Evolutionary conservation across 2,329 filamentous ascomycete species (phyloP).

Genomic region (Xylariaceae sp.): DNA sequence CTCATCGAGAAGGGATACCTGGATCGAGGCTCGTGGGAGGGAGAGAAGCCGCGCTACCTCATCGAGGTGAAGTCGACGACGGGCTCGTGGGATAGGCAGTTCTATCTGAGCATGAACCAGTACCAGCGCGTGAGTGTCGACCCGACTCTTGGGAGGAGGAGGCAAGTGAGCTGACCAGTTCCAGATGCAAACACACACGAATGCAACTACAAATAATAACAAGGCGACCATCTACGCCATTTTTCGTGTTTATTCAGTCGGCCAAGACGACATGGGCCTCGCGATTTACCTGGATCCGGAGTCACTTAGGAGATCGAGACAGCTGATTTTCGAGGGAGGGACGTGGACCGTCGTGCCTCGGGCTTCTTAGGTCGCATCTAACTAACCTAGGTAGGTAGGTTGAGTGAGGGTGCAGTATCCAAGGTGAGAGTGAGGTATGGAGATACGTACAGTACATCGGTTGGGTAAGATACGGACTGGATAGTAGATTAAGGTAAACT

Average conservation of each 20-base stretch:
- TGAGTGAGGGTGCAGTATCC: no score
- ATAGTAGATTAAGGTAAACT: no score
- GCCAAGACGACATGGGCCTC: slow-evolving; percentile 11
- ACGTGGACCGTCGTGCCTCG: slow-evolving; percentile 10
- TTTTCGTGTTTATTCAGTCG: slow-evolving; percentile 19
- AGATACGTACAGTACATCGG: no score
- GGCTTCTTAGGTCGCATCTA: no score
- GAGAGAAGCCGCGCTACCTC: slow-evolving; percentile 34
- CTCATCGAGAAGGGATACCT: slow-evolving; percentile 34
- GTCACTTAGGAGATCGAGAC: slow-evolving; percentile 1
- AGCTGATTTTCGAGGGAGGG: slow-evolving; percentile 5
- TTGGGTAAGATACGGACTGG: no score
- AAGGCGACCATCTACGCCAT: slow-evolving; percentile 16
- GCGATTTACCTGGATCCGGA: slow-evolving; percentile 19
- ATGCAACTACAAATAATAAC: background rate
- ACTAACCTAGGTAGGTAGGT: no score
- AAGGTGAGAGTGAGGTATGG: no score
- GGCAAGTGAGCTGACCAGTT: background rate
- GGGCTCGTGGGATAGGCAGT: slow-evolving; percentile 32
- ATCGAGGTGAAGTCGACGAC: slow-evolving; percentile 49
- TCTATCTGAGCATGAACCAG: slow-evolving; percentile 44
- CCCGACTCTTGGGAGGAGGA: background rate
- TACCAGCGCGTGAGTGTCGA: slow-evolving; percentile 35
- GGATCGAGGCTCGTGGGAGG: slow-evolving; percentile 22
- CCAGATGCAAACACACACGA: slow-evolving; percentile 3